Base-by-base conservation (phyloP, 257 asterid species). In the Petunia axillaris region DNA sequence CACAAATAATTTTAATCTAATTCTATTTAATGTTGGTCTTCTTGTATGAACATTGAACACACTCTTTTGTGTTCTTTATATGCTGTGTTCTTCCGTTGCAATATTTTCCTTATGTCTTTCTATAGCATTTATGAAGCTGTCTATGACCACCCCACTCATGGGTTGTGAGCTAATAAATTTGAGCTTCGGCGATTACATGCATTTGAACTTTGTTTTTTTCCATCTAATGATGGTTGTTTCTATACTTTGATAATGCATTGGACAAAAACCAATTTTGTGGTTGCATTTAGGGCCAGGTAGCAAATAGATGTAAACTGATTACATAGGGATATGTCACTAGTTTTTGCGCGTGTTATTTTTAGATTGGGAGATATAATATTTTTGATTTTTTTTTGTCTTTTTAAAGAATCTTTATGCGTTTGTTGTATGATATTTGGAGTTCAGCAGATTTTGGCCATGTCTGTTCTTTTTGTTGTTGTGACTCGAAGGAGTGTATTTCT, bases 41-140 rank as follows among this genome's bases (percentile, higher is more conserved):
- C 25, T 25, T 25, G 25, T 25, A 25, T 25, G 25, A 25, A 25
- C 25, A 25, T 25, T 25, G 25, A 25, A 25, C 25, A 25, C 25
- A 25, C 25, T 25, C 25, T 25, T 25, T 25, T 25, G 25, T 25
- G 25, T 25, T 25, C 25, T 25, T 25, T 25, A 25, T 3, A n/a
- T 67, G 55, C 39, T 67, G 7, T 67, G 54, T 67, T 67, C 75
- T 41, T 43, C 54, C 54, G n/a, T 67, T 41, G 1, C n/a, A n/a
- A 25, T 25, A 25, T 25, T 25, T 25, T 25, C 25, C 25, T 25
- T 25, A 25, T 25, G 25, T 25, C 75, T 67, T 7, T 11, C 15
- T 41, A 67, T 67, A 50, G 15, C 36, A 15, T 66, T 39, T 15
- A 66, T 66, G 53, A 66, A 67, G 55, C 54, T 67, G 54, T 66